A percentile compares a stretch with the other conserved stretches of the same genome.
phyloP scores from a whole-genome alignment of 2,329 filamentous ascomycete species.

The Hymenoscyphus repandus region DNA sequence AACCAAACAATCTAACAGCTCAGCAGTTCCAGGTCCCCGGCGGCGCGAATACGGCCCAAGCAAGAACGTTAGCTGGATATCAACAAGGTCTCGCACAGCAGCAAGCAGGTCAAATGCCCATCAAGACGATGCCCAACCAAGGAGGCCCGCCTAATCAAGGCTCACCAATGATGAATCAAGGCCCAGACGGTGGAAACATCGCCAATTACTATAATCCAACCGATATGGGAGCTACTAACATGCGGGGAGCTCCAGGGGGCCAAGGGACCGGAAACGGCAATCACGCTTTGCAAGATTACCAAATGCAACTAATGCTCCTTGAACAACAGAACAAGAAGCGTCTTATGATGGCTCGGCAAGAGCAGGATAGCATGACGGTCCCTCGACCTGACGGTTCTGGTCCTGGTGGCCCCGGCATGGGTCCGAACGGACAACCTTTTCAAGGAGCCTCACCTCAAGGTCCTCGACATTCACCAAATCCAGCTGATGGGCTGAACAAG shows the following conservation, averaged over 20 bases:
- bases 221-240: constrained; percentile 52
- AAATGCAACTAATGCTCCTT: constrained; percentile 83
- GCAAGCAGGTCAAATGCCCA: constrained; percentile 66
- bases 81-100: constrained; percentile 78
- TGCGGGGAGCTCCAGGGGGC: constrained; percentile 38
- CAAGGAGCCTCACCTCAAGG: constrained; percentile 66
- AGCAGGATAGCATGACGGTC: constrained; percentile 61
- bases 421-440: constrained; percentile 58
- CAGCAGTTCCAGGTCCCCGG: constrained; percentile 65
- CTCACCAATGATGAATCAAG: constrained; percentile 72
- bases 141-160: constrained; percentile 68
- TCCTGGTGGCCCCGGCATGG: constrained; percentile 41
- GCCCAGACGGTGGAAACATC: constrained; percentile 57
- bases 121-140: constrained; percentile 70
- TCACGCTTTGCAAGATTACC: constrained; percentile 79
- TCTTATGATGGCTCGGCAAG: constrained; percentile 74
- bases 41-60: constrained; percentile 34
- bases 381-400: constrained; percentile 45
- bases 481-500: constrained; percentile 60
- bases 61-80: constrained; percentile 79
- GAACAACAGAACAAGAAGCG: constrained; percentile 87
- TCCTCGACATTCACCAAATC: constrained; percentile 67
- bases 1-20: constrained; percentile 65
- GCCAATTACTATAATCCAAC: constrained; percentile 58
- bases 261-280: constrained; percentile 42